These are phyloP conservation scores for Pneumocystis jirovecii DNA, from an alignment of 1,139 yeast species.

Conservation along the genomic window DNA sequence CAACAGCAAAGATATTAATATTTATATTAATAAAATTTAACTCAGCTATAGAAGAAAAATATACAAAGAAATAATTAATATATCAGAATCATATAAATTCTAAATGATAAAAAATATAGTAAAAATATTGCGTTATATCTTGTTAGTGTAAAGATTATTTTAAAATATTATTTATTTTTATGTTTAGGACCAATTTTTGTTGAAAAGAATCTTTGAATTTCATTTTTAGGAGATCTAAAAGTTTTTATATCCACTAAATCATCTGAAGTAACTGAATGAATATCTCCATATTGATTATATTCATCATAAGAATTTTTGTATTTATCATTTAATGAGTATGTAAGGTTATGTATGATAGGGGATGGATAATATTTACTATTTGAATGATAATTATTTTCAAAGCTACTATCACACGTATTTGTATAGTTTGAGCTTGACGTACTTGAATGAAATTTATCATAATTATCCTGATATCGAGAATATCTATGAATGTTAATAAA, in stretches of 20 bases:
- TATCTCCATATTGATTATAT: not conserved
- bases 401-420: not conserved
- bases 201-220: not conserved
- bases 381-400: not conserved
- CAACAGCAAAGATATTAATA: not conserved
- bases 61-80: not conserved
- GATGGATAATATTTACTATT: not conserved
- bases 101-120: not conserved
- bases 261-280: not conserved
- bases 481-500: not conserved
- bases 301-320: not conserved
- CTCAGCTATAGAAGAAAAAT: not conserved
- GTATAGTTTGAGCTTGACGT: not conserved
- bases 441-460: not conserved
- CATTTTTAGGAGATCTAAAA: not conserved
- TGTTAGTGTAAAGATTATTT: not conserved
- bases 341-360: not conserved
- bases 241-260: not conserved
- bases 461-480: not conserved
- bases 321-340: not conserved
- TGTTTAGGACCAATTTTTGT: not conserved
- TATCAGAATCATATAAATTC: not conserved
- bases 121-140: not conserved
- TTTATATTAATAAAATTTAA: not conserved
- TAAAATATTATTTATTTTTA: not conserved